These are phyloP conservation scores for Cercospora sesami DNA, from an alignment of 2,329 filamentous ascomycete species.

Conservation along the genomic window DNA sequence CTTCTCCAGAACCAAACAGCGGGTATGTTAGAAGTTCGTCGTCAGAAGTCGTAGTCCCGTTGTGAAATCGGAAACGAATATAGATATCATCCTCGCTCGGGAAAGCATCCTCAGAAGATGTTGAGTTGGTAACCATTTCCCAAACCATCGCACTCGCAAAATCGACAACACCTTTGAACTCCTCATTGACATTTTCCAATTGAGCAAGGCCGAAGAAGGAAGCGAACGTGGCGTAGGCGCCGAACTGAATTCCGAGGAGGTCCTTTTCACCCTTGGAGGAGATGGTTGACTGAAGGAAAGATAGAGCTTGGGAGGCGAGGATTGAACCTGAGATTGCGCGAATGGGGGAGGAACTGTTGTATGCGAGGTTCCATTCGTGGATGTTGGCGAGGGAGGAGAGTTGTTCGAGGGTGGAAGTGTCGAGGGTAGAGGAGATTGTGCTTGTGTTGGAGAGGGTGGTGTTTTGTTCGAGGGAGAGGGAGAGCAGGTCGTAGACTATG, in stretches of 20 bases:
- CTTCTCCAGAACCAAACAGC: conserved; percentile 58
- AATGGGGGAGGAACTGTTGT: conserved; percentile 59
- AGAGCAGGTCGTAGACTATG: conserved; percentile 62
- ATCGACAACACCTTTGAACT: conserved; percentile 77
- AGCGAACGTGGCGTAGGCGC: conserved; percentile 61
- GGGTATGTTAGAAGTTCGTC: conserved; percentile 57
- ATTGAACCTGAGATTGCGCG: conserved; percentile 51
- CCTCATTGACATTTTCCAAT: conserved; percentile 43
- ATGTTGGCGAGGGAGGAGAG: conserved; percentile 72
- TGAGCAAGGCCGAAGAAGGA: conserved; percentile 59
- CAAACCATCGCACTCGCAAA: conserved; percentile 82
- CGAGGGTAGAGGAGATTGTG: conserved; percentile 58
- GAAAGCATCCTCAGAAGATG: conserved; percentile 44
- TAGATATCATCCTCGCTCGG: conserved; percentile 50
- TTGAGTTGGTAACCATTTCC: conserved; percentile 63
- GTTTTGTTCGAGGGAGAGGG: conserved; percentile 41
- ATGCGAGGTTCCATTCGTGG: conserved; percentile 81
- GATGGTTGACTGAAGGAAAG: conserved; percentile 49
- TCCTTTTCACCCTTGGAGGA: conserved; percentile 37
- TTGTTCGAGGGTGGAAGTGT: conserved; percentile 62
- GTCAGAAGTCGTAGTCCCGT: conserved; percentile 55
- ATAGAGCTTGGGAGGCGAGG: conserved; percentile 50
- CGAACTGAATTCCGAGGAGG: conserved; percentile 58
- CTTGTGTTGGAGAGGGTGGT: conserved; percentile 65
- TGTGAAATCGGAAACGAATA: conserved; percentile 64